Base-by-base conservation (phyloP, 495 filamentous ascomycete genomes). In the Hypomontagnella submonticulosa region DNA sequence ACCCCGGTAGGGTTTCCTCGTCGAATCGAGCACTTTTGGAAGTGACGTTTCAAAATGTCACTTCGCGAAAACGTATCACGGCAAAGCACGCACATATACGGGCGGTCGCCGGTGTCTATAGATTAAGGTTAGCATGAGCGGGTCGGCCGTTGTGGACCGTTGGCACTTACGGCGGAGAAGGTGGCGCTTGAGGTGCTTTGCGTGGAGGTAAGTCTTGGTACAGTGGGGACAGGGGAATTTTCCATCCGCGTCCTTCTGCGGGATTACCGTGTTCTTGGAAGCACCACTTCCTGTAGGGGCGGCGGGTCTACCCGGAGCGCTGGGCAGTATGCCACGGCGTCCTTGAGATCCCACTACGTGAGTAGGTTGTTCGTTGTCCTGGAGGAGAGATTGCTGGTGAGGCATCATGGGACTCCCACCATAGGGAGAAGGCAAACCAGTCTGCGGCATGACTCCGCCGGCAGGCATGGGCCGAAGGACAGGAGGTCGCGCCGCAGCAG, bases 221-320 rank as follows among this genome's bases (percentile, higher is more conserved):
- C 95, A 99, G 77, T 97, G 91, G 66, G 91, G 91, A 79, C 95
- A 99, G 38, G 94, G 93, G 73, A 92, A 99, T 83, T 98, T 98
- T 58, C 93, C 93, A 73, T 97, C 93, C 9, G 91, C 90, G 76
- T 97, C 92, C 80, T 98, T 98, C 67, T 88, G 86, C 10, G 94
- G 93, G 34, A 94, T 92, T 37, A 89, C 84, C 27, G 90, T 87
- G 57, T 85, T 88, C 77, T 93, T 96, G 1, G 89, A 87, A 32
- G 85, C 79, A n/a, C 87, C 85, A 8, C 84, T 82, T 4, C 82
- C 84, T 9, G 83, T 81, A 12, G 84, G 76, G 18, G 89, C 85
- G 4, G 89, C 85, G 61, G 90, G 88, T 59, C 92, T 85, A 58
- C 92, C 92, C 23, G 92, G 91, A 63, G 92, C 90, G 70, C 91